Conservation (phyloP, 148 eudicot species). For the Talinum fruticosum region DNA sequence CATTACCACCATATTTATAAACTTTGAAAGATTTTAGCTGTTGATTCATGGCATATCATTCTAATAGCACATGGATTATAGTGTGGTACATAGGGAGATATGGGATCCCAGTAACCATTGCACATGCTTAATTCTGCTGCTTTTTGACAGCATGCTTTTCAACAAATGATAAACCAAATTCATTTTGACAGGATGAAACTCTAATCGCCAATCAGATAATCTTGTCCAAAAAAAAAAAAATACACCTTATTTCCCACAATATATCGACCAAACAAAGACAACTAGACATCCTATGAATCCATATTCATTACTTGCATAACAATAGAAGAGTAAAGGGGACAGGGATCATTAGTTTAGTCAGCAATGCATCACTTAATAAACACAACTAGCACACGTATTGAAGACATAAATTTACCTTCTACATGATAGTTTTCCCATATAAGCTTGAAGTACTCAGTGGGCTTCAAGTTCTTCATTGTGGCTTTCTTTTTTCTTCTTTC, state of each 20-base stretch:
- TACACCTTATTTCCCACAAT: background rate
- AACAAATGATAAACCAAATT: background rate
- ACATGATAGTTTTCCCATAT: too few relatives aligned
- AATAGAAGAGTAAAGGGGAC: background rate
- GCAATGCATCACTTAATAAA: background rate
- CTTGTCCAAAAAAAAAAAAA: background rate
- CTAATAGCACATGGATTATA: too few relatives aligned
- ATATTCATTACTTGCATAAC: background rate
- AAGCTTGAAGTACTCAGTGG: too few relatives aligned
- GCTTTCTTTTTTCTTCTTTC: too few relatives aligned
- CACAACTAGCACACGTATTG: background rate
- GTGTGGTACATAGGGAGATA: too few relatives aligned
- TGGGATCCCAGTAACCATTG: too few relatives aligned
- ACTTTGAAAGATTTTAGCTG: too few relatives aligned
- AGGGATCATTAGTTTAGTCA: background rate
- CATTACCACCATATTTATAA: too few relatives aligned
- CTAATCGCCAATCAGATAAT: background rate
- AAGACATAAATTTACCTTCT: conserved; percentile 2
- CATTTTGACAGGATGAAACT: background rate
- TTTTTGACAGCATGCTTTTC: too few relatives aligned
- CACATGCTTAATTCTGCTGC: too few relatives aligned
- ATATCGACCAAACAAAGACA: background rate
- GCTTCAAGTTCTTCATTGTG: too few relatives aligned
- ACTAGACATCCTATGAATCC: background rate
- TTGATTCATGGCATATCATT: too few relatives aligned